Conservation (phyloP, 2,329 filamentous ascomycete species). For the Herpotrichia juniperi region DNA sequence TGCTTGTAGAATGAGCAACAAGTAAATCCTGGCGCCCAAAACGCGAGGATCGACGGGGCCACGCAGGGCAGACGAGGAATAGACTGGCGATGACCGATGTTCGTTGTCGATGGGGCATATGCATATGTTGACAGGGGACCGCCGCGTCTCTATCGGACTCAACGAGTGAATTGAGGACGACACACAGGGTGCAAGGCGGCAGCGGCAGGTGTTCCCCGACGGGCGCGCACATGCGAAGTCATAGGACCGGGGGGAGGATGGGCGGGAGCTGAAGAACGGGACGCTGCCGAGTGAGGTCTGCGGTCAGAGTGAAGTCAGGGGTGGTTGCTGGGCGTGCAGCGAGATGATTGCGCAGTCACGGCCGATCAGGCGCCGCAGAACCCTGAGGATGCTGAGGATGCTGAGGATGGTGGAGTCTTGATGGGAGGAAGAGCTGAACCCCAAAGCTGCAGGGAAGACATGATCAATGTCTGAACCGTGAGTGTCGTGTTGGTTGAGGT, state of each 20-base stretch:
- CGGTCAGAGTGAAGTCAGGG: background rate
- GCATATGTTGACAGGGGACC: background rate
- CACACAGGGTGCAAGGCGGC: conserved; percentile 7
- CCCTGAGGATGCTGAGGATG: background rate
- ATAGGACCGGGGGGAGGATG: background rate
- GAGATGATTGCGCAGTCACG: background rate
- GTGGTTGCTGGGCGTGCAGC: background rate
- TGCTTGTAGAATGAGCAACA: conserved; percentile 6
- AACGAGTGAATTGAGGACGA: conserved; percentile 2
- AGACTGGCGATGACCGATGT: background rate
- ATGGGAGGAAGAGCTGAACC: background rate
- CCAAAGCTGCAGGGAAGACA: background rate
- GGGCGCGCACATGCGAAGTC: background rate
- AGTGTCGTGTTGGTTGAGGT: background rate
- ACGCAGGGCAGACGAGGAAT: background rate
- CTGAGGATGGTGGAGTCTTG: background rate
- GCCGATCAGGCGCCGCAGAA: background rate
- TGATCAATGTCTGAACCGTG: background rate
- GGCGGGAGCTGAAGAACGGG: conserved; percentile 3
- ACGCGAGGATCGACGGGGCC: conserved; percentile 9
- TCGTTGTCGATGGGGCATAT: background rate
- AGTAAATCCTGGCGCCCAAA: conserved; percentile 10
- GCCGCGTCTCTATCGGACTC: conserved; percentile 5
- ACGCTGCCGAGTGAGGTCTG: background rate
- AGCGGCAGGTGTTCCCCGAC: conserved; percentile 19